Evolutionary conservation across 352 stramenopile genomes (phyloP).

Genomic region (Salisapilia sapeloensis): DNA sequence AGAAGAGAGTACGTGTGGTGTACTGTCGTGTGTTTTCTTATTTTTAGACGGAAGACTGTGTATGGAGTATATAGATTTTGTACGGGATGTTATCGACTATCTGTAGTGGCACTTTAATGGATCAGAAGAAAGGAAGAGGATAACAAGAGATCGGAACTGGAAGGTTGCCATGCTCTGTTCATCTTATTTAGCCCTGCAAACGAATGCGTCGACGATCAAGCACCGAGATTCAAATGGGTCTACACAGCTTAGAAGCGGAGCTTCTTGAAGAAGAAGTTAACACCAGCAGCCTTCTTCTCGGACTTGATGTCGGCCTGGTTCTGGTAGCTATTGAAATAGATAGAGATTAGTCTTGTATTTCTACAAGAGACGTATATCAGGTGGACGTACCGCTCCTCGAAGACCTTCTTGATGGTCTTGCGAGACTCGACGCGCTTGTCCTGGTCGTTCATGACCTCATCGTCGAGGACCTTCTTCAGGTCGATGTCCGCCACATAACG

Average conservation of each 20-base stretch:
- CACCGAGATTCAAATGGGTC: slow-evolving; percentile 23
- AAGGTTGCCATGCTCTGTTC: too few relatives aligned
- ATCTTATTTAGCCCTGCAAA: too few relatives aligned
- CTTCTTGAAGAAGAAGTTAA: slow-evolving; percentile 99
- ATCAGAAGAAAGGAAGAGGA: too few relatives aligned
- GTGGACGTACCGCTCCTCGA: slow-evolving; percentile 90
- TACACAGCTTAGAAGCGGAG: slow-evolving; percentile 93
- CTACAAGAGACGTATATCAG: slow-evolving; percentile 1
- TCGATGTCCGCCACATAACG: slow-evolving; percentile 98
- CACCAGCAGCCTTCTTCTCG: slow-evolving; percentile 96
- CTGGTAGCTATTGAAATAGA: slow-evolving; percentile 35
- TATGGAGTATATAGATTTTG: too few relatives aligned
- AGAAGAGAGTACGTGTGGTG: too few relatives aligned
- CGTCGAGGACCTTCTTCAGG: slow-evolving; percentile 96
- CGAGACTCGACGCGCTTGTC: slow-evolving; percentile 83
- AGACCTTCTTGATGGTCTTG: slow-evolving; percentile 99
- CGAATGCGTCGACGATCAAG: too few relatives aligned
- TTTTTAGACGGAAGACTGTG: too few relatives aligned
- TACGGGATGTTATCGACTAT: too few relatives aligned
- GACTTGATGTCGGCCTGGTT: slow-evolving; percentile 93
- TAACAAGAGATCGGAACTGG: too few relatives aligned
- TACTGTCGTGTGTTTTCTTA: too few relatives aligned
- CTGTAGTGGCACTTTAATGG: too few relatives aligned
- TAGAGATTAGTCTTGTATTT: slow-evolving; percentile 1
- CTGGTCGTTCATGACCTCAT: slow-evolving; percentile 71